Evolutionary conservation across 2,329 filamentous ascomycete genomes (phyloP).

Genomic region (Chaetoscypha palmicola): DNA sequence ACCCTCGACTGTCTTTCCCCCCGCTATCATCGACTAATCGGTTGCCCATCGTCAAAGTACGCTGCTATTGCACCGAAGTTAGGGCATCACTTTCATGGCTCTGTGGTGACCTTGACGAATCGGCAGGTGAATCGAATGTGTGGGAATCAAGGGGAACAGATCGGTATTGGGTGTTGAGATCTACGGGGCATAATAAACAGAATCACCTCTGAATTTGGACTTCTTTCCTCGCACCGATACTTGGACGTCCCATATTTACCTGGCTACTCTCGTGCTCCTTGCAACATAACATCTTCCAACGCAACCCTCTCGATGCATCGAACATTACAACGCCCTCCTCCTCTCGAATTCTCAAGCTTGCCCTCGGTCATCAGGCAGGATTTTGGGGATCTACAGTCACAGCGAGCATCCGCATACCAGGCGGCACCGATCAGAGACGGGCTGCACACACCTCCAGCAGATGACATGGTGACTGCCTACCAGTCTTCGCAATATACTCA

Average conservation of each 20-base stretch:
- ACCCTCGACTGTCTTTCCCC: too few relatives aligned
- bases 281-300: not conserved
- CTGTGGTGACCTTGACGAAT: conserved; percentile 16
- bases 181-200: too few relatives aligned
- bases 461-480: conserved; percentile 47
- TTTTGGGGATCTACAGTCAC: conserved; percentile 9
- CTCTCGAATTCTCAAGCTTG: conserved; percentile 27
- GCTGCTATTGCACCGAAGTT: too few relatives aligned
- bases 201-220: conserved; percentile 1
- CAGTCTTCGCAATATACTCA: conserved; percentile 39
- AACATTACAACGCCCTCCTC: conserved; percentile 25
- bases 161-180: conserved; percentile 14
- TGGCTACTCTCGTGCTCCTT: not conserved
- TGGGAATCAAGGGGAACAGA: conserved; percentile 9
- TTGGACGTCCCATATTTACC: conserved; percentile 3
- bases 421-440: conserved; percentile 31
- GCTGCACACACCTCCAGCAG: conserved; percentile 44
- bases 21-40: not conserved
- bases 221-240: not conserved
- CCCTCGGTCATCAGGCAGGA: conserved; percentile 21
- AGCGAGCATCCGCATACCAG: conserved; percentile 19
- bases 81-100: too few relatives aligned
- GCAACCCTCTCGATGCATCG: conserved; percentile 28
- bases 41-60: too few relatives aligned
- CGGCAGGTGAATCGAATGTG: conserved; percentile 14